Conservation (phyloP, 1,284 basidiomycete species). For the Melampsora larici-populina region DNA sequence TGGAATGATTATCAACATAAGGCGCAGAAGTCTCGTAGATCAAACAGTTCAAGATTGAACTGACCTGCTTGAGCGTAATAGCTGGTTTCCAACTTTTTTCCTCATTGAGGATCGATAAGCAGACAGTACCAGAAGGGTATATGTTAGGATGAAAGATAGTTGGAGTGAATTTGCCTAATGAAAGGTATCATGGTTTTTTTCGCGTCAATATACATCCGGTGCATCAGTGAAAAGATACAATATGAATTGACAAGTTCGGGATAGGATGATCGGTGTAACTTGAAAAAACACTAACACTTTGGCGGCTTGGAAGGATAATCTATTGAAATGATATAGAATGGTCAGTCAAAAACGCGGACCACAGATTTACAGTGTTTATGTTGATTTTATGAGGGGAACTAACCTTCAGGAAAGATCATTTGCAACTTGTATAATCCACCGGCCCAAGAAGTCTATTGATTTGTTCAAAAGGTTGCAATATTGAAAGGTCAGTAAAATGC, state of each 20-base stretch:
- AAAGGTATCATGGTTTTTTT: neutral
- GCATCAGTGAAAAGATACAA: too few species aligned
- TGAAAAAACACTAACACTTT: constrained; percentile 67
- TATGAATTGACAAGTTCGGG: too few species aligned
- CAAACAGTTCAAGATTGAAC: constrained; percentile 46
- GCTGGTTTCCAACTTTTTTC: constrained; percentile 99
- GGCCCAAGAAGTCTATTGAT: constrained; percentile 85
- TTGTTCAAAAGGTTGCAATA: constrained; percentile 12
- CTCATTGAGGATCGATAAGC: constrained; percentile 95
- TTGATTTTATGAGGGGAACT: neutral
- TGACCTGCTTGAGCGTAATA: constrained; percentile 95
- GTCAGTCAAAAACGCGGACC: neutral
- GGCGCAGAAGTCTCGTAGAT: neutral
- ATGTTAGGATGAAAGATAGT: constrained; percentile 98
- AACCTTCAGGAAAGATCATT: constrained; percentile 82
- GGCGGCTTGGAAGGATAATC: constrained; percentile 94
- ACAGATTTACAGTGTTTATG: neutral
- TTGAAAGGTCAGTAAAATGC: neutral
- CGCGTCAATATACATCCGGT: too few species aligned
- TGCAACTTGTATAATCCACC: constrained; percentile 87
- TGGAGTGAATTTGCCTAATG: constrained; percentile 89
- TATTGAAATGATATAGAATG: neutral
- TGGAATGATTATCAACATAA: neutral
- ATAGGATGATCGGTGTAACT: too few species aligned
- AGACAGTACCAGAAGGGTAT: constrained; percentile 97